These are phyloP conservation scores for Mycotypha africana DNA, from an alignment of 371 early-diverging fungal genomes.

Conservation along the genomic window DNA sequence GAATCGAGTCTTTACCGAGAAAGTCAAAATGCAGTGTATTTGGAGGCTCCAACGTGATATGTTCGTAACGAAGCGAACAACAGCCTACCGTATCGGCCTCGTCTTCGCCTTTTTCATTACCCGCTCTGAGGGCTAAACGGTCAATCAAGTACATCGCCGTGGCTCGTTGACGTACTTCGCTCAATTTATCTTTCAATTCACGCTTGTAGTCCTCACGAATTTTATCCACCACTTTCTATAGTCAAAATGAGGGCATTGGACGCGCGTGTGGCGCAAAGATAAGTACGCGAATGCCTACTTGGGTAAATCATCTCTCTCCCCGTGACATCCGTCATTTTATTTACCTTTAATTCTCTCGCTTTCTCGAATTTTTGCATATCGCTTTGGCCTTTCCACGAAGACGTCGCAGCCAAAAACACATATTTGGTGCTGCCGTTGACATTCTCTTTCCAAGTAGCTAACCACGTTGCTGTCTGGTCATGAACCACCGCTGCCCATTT, in stretches of 20 bases:
- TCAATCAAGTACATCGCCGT: constrained; percentile 97
- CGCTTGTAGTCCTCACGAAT: constrained; percentile 77
- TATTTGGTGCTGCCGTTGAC: constrained; percentile 90
- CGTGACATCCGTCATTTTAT: too few relatives aligned
- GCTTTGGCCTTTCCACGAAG: constrained; percentile 92
- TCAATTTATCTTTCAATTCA: constrained; percentile 73
- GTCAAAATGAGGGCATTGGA: too few relatives aligned
- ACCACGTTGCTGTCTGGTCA: constrained; percentile 93
- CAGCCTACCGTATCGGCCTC: constrained; percentile 99
- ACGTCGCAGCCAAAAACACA: constrained; percentile 89
- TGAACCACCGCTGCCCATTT: constrained; percentile 85
- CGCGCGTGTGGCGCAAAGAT: too few relatives aligned
- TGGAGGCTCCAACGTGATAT: constrained; percentile 74
- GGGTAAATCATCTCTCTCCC: too few relatives aligned
- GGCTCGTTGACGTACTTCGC: constrained; percentile 85
- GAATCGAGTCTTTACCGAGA: constrained; percentile 96
- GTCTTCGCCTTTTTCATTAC: constrained; percentile 96
- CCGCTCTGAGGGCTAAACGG: constrained; percentile 92
- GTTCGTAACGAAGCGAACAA: constrained; percentile 93
- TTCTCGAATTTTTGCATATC: constrained; percentile 96
- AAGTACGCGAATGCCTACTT: too few relatives aligned
- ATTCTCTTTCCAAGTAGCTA: constrained; percentile 97
- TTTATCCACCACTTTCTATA: constrained; percentile 57
- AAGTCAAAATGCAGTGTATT: constrained; percentile 90
- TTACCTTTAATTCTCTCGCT: constrained; percentile 83